Conservation (phyloP, 1,284 basidiomycete genomes). For the Fomitiporia mediterranea region DNA sequence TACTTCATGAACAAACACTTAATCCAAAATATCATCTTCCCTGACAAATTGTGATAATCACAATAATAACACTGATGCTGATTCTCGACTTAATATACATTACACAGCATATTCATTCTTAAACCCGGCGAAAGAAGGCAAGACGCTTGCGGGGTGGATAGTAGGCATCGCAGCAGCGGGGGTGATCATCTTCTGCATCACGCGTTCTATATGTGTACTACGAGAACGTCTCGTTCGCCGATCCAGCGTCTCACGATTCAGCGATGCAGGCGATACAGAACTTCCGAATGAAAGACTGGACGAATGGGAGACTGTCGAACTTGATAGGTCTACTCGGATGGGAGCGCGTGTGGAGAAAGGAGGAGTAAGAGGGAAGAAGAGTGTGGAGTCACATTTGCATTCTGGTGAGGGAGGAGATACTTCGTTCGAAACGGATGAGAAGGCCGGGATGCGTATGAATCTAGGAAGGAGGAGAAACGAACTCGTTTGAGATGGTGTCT, state of each 20-base stretch:
- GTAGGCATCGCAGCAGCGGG: conserved; percentile 47
- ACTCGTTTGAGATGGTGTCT: no score
- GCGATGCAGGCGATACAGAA: not conserved
- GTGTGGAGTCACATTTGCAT: no score
- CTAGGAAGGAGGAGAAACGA: no score
- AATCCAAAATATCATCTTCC: not conserved
- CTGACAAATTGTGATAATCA: no score
- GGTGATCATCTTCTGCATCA: conserved; percentile 40
- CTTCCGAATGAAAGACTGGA: conserved; percentile 3
- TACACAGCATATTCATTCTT: conserved; percentile 46
- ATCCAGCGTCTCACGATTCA: not conserved
- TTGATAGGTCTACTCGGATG: no score
- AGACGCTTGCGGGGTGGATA: conserved; percentile 45
- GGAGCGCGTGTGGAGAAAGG: no score
- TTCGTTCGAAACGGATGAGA: no score
- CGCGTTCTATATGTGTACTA: conserved; percentile 20
- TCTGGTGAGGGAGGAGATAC: no score
- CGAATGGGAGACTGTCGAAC: conserved; percentile 18
- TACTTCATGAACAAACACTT: not conserved
- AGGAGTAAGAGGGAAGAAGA: no score
- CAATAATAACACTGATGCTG: no score
- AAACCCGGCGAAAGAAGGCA: conserved; percentile 33
- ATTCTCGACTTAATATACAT: no score
- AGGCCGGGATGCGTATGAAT: no score
- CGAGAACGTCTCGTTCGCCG: conserved; percentile 8